Conservation (phyloP, 2,329 filamentous ascomycete genomes). For the Didymella pomorum region DNA sequence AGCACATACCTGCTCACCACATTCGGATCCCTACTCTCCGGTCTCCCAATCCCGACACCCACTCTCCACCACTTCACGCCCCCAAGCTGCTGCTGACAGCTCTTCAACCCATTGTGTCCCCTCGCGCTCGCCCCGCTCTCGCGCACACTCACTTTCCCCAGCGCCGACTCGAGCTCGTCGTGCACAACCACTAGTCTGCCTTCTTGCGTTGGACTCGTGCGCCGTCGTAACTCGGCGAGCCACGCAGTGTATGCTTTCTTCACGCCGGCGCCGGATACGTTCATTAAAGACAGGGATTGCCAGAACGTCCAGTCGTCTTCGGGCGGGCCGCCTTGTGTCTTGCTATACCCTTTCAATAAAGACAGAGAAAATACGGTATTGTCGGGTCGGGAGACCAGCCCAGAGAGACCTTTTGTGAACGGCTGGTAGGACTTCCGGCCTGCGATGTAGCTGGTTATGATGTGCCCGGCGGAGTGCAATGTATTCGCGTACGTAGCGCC, state of each 20-base stretch:
- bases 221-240: constrained; percentile 28
- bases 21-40: constrained; percentile 69
- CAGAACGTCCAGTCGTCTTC: constrained; percentile 67
- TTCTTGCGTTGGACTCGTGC: constrained; percentile 25
- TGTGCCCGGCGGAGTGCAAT: constrained; percentile 87
- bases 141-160: constrained; percentile 72
- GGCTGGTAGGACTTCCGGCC: constrained; percentile 40
- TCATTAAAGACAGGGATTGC: constrained; percentile 84
- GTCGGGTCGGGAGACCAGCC: constrained; percentile 40
- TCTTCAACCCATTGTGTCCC: constrained; percentile 59
- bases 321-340: constrained; percentile 17
- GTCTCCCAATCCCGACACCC: constrained; percentile 87
- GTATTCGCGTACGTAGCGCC: constrained; percentile 72
- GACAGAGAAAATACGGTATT: constrained; percentile 51
- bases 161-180: constrained; percentile 80
- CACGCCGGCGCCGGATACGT: constrained; percentile 77
- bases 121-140: constrained; percentile 62
- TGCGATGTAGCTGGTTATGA: constrained; percentile 64
- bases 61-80: constrained; percentile 64
- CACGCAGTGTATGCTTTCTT: constrained; percentile 69
- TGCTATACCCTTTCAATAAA: constrained; percentile 53
- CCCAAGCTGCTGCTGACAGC: constrained; percentile 42
- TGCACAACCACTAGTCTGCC: constrained; percentile 78
- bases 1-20: constrained; percentile 82
- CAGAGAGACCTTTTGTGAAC: constrained; percentile 41